These are phyloP conservation scores for Cryptococcus amylolentus DNA, from an alignment of 1,284 basidiomycete genomes.

Conservation along the genomic window DNA sequence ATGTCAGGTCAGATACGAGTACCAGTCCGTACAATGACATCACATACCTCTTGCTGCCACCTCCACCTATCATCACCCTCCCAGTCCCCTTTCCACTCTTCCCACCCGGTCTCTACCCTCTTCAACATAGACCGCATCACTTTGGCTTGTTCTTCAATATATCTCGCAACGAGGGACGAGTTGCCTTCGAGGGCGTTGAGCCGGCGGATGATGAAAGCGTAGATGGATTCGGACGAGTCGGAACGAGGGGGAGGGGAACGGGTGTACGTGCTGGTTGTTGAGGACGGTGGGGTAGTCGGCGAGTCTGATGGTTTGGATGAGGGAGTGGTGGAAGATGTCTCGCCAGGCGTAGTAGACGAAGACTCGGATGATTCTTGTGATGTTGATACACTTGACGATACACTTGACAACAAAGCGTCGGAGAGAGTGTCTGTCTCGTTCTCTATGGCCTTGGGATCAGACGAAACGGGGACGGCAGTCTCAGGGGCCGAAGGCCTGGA, in stretches of 20 bases:
- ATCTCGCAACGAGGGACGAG: constrained; percentile 78
- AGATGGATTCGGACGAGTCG: constrained; percentile 86
- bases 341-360: background rate
- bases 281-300: constrained; percentile 3
- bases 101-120: constrained; percentile 58
- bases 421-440: background rate
- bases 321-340: background rate
- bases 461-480: background rate
- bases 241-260: constrained; percentile 25
- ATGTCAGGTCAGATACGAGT: background rate
- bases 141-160: constrained; percentile 84
- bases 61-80: constrained; percentile 24
- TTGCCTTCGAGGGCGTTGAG: constrained; percentile 81
- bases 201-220: constrained; percentile 92
- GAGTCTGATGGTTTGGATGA: background rate
- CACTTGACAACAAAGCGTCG: background rate
- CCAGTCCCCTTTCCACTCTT: constrained; percentile 29
- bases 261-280: constrained; percentile 12
- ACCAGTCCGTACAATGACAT: background rate
- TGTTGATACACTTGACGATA: background rate
- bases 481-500: background rate
- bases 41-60: constrained; percentile 37
- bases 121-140: constrained; percentile 72
- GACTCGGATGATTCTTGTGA: background rate
- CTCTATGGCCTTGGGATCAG: background rate